A percentile compares a stretch with the other conserved stretches of the same genome.
Conservation (phyloP, 352 stramenopile genomes). For the Pythium chondricola region DNA sequence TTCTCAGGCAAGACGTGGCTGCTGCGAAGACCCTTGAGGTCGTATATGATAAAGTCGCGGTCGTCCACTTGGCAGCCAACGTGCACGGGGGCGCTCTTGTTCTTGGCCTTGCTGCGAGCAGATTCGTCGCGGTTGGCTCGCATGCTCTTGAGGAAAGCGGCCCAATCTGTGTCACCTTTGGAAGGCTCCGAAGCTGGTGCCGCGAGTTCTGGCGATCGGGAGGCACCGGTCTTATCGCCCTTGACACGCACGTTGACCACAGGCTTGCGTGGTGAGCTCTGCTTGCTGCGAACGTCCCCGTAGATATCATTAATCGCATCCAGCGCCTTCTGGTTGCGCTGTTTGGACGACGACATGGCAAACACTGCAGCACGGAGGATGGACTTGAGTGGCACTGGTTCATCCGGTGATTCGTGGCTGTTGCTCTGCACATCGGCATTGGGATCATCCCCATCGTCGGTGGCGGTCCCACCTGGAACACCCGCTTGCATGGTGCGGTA, state of each 20-base stretch:
- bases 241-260: slow-evolving; percentile 4
- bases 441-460: slow-evolving; percentile 1
- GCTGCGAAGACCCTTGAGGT: slow-evolving; percentile 20
- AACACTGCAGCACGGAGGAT: slow-evolving; percentile 55
- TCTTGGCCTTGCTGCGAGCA: not conserved
- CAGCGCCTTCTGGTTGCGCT: slow-evolving; percentile 30
- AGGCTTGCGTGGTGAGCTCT: not conserved
- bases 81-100: slow-evolving; percentile 19
- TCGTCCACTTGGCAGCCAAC: slow-evolving; percentile 36
- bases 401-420: not conserved
- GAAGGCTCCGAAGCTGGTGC: not conserved
- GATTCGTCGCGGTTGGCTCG: slow-evolving; percentile 12
- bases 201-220: not conserved
- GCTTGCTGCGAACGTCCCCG: slow-evolving; percentile 22
- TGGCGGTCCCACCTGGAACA: not conserved
- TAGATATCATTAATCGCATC: slow-evolving; percentile 39
- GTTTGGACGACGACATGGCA: slow-evolving; percentile 56
- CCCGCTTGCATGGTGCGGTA: slow-evolving; percentile 38
- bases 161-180: slow-evolving; percentile 17
- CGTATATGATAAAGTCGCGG: slow-evolving; percentile 25
- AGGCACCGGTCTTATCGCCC: not conserved
- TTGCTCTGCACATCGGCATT: not conserved
- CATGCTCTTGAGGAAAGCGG: slow-evolving; percentile 19
- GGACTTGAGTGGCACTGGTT: slow-evolving; percentile 40
- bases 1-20: slow-evolving; percentile 26